Percentiles rank a stretch among this genome's conserved stretches.
Evolutionary conservation across 192 early-diverging fungal genomes (phyloP).

Genomic region (Gonapodya prolifera): DNA sequence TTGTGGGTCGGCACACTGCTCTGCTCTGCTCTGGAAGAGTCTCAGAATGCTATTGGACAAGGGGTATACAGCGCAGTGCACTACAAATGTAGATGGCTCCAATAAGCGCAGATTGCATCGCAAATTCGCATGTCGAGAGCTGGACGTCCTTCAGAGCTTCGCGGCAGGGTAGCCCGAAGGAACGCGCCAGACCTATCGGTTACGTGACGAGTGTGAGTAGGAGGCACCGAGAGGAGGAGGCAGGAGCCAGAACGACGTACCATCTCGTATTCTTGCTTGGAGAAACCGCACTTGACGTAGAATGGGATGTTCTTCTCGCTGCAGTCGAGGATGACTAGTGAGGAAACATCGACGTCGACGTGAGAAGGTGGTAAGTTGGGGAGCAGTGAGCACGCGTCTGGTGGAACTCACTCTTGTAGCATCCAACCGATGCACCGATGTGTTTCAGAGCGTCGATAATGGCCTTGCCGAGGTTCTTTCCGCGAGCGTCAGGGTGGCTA

Average conservation of each 20-base stretch:
- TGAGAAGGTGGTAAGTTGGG: too few relatives aligned
- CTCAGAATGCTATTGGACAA: too few relatives aligned
- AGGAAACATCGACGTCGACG: background rate
- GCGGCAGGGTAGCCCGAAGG: too few relatives aligned
- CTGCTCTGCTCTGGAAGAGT: too few relatives aligned
- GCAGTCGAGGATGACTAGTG: constrained; percentile 29
- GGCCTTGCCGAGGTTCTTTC: constrained; percentile 34
- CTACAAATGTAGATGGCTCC: background rate
- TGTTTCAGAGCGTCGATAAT: constrained; percentile 79
- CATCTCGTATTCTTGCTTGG: constrained; percentile 28
- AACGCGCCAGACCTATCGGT: background rate
- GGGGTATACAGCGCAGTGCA: background rate
- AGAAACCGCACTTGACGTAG: constrained; percentile 83
- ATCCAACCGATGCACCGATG: constrained; percentile 59
- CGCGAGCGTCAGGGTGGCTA: constrained; percentile 32
- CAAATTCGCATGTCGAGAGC: background rate
- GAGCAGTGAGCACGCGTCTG: too few relatives aligned
- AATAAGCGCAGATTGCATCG: too few relatives aligned
- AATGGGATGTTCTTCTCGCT: constrained; percentile 69
- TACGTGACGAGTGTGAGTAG: background rate
- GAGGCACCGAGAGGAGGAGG: background rate
- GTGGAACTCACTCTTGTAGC: too few relatives aligned
- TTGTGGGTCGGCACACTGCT: too few relatives aligned
- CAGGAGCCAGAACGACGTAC: background rate
- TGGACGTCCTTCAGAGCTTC: background rate